A percentile compares a stretch with the other conserved stretches of the same genome.
phyloP scores from a whole-genome alignment of 2,329 filamentous ascomycete species.

The Alternaria sp. region DNA sequence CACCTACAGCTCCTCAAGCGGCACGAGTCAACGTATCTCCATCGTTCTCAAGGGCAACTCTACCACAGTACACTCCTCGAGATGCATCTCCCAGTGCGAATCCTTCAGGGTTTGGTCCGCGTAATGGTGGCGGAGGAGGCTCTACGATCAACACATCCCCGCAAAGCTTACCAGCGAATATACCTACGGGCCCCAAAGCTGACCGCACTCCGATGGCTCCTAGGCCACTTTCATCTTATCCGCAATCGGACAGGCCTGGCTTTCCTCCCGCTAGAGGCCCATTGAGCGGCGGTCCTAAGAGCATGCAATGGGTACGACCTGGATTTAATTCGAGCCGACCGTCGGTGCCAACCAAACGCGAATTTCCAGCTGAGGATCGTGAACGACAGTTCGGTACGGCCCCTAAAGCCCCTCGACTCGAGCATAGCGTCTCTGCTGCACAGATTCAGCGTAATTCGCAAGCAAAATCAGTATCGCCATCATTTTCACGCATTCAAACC shows the following conservation, averaged over 20 bases:
- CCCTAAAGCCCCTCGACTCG: conserved; percentile 44
- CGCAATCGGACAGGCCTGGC: conserved; percentile 33
- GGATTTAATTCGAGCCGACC: conserved; percentile 43
- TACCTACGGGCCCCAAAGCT: conserved; percentile 51
- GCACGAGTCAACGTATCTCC: conserved; percentile 41
- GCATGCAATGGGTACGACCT: conserved; percentile 53
- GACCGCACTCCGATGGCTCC: conserved; percentile 39
- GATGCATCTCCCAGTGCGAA: conserved; percentile 38
- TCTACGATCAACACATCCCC: conserved; percentile 44
- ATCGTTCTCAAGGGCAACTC: conserved; percentile 38
- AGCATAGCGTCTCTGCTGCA: conserved; percentile 22
- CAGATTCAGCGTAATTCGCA: conserved; percentile 29
- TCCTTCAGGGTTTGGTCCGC: conserved; percentile 32
- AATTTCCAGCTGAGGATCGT: conserved; percentile 53
- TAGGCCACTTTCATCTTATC: conserved; percentile 41
- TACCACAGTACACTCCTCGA: conserved; percentile 30
- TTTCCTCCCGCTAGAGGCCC: conserved; percentile 41
- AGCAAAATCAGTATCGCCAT: conserved; percentile 32
- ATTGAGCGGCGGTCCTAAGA: conserved; percentile 43
- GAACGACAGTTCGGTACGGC: conserved; percentile 41
- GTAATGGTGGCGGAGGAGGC: conserved; percentile 24
- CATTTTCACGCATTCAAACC: conserved; percentile 19
- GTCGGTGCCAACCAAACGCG: conserved; percentile 54
- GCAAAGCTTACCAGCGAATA: conserved; percentile 43
- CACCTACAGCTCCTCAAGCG: conserved; percentile 45